Percentiles rank a stretch among this genome's conserved stretches.
phyloP scores from a whole-genome alignment of 2,329 filamentous ascomycete species.

The Fusarium lyarnte region DNA sequence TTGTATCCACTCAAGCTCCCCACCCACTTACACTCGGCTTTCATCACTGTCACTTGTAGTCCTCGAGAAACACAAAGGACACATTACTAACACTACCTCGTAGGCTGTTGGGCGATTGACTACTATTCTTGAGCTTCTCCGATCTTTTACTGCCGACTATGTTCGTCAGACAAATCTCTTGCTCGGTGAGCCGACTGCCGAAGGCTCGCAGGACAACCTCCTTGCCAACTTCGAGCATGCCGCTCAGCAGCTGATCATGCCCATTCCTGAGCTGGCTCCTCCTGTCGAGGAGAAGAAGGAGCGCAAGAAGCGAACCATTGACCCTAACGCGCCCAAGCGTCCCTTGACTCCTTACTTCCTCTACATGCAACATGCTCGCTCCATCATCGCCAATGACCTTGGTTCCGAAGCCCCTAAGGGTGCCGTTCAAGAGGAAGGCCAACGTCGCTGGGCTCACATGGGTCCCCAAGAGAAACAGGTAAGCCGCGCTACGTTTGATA shows the following conservation, averaged over 20 bases:
- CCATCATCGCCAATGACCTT: constrained; percentile 82
- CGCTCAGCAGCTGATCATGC: constrained; percentile 57
- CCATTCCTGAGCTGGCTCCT: constrained; percentile 53
- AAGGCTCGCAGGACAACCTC: constrained; percentile 55
- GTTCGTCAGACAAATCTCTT: constrained; percentile 88
- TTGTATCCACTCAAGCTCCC: constrained; percentile 23
- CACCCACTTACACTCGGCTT: constrained; percentile 15
- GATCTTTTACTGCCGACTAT: constrained; percentile 83
- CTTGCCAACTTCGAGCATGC: constrained; percentile 64
- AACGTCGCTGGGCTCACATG: constrained; percentile 86
- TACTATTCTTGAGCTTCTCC: constrained; percentile 81
- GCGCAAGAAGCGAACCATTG: constrained; percentile 85
- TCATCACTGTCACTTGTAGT: background rate
- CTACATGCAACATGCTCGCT: constrained; percentile 88
- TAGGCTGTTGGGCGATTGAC: constrained; percentile 69
- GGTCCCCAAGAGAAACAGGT: constrained; percentile 74
- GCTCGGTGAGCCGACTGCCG: constrained; percentile 70
- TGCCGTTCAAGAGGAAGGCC: constrained; percentile 88
- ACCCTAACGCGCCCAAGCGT: constrained; percentile 94
- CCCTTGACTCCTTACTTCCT: constrained; percentile 95
- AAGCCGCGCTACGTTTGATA: constrained; percentile 31
- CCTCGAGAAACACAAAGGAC: background rate
- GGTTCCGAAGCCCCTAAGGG: constrained; percentile 81
- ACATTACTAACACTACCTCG: constrained; percentile 49
- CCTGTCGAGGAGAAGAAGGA: constrained; percentile 80